phyloP scores from a whole-genome alignment of 345 rosid species.

The Eucalyptus cloeziana region DNA sequence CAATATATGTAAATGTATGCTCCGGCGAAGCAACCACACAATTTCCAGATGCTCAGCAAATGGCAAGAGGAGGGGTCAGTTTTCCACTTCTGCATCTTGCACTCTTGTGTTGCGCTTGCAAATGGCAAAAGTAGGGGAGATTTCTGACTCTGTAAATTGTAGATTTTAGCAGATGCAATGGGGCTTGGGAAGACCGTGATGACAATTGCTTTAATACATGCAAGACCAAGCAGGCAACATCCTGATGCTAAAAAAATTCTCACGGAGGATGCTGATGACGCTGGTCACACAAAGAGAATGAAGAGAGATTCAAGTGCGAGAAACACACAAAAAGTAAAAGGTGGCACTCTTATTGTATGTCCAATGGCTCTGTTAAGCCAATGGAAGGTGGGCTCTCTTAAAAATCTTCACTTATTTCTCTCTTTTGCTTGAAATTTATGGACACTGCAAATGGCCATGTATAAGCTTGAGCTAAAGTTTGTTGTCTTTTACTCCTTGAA shows the following conservation, averaged over 20 bases:
- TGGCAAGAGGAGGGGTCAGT: slow-evolving; percentile 60
- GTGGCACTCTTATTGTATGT: slow-evolving; percentile 63
- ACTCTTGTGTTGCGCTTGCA: neutral
- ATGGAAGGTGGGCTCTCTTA: slow-evolving; percentile 44
- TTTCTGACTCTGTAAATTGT: neutral
- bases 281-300: neutral
- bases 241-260: neutral
- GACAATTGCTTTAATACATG: slow-evolving; percentile 62
- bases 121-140: slow-evolving; percentile 63
- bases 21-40: slow-evolving; percentile 62
- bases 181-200: slow-evolving; percentile 77
- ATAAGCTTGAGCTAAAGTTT: neutral
- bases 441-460: neutral
- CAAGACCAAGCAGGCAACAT: slow-evolving; percentile 34
- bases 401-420: neutral
- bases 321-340: slow-evolving; percentile 14
- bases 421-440: neutral
- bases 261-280: neutral
- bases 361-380: slow-evolving; percentile 71
- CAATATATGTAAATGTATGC: slow-evolving; percentile 48
- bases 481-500: neutral
- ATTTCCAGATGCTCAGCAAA: slow-evolving; percentile 52
- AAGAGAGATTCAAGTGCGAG: slow-evolving; percentile 2
- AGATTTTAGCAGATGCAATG: slow-evolving; percentile 80
- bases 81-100: neutral